Evolutionary conservation across 2,329 filamentous ascomycete species (phyloP).

Genomic region (Lachnellula arida): DNA sequence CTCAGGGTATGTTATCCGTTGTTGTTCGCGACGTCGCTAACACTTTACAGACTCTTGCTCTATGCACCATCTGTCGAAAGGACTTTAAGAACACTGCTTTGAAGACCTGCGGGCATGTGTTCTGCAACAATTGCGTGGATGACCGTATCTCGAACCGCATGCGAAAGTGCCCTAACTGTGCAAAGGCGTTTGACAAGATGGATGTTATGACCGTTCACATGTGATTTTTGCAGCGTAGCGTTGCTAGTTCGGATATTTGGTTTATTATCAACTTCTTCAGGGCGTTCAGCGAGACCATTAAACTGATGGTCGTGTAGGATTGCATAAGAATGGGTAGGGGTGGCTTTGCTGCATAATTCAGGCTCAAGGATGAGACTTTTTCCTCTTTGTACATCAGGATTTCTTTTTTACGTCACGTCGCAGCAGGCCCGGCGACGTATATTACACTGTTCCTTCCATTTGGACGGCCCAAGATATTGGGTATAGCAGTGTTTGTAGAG

Average conservation of each 20-base stretch:
- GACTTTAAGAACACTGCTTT: constrained; percentile 93
- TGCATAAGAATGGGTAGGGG: constrained; percentile 24
- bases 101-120: constrained; percentile 91
- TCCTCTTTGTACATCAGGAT: constrained; percentile 23
- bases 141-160: constrained; percentile 84
- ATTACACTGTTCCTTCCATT: constrained; percentile 6
- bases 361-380: constrained; percentile 12
- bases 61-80: constrained; percentile 88
- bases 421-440: background rate
- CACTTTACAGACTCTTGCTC: constrained; percentile 59
- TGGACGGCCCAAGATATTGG: constrained; percentile 8
- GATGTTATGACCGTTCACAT: constrained; percentile 76
- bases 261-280: constrained; percentile 9
- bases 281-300: constrained; percentile 14
- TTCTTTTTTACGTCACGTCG: constrained; percentile 13
- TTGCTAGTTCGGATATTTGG: constrained; percentile 5
- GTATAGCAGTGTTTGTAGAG: constrained; percentile 18
- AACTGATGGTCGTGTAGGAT: constrained; percentile 26
- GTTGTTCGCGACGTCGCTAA: constrained; percentile 26
- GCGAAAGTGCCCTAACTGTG: constrained; percentile 93
- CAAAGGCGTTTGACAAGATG: constrained; percentile 82
- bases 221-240: constrained; percentile 25
- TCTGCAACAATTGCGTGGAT: constrained; percentile 87
- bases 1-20: constrained; percentile 64
- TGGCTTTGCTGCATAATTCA: constrained; percentile 11